Percentiles rank a stretch among this genome's conserved stretches.
phyloP scores from a whole-genome alignment of 2,329 filamentous ascomycete species.

The Scedosporium minutisporum region DNA sequence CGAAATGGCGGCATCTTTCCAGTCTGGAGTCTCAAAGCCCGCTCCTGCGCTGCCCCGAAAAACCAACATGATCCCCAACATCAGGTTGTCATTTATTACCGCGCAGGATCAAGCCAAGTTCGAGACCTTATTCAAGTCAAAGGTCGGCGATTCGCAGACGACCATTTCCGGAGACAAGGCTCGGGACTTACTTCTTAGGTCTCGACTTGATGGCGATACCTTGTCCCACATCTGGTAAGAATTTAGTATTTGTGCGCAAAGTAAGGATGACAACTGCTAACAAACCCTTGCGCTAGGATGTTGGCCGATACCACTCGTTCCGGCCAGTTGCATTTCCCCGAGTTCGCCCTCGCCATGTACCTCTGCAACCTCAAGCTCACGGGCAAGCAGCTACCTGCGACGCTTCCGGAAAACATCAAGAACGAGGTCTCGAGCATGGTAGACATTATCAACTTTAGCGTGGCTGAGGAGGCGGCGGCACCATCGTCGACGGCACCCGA shows the following conservation, averaged over 20 bases:
- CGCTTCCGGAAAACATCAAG: conserved; percentile 73
- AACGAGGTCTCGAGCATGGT: conserved; percentile 99
- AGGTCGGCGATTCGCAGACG: conserved; percentile 71
- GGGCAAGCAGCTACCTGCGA: conserved; percentile 67
- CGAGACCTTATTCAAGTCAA: conserved; percentile 94
- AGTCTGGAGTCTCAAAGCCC: conserved; percentile 37
- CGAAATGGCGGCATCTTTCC: conserved; percentile 59
- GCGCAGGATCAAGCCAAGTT: conserved; percentile 93
- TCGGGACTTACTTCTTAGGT: conserved; percentile 77
- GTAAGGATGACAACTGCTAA: conserved; percentile 10
- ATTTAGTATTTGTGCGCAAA: neutral
- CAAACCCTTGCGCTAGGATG: conserved; percentile 46
- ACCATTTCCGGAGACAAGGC: conserved; percentile 91
- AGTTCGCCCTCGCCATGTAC: conserved; percentile 97
- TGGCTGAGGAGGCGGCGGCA: conserved; percentile 60
- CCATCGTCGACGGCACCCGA: conserved; percentile 57
- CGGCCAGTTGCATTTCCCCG: conserved; percentile 90
- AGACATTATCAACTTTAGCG: conserved; percentile 93
- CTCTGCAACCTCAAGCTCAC: conserved; percentile 90
- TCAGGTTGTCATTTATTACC: conserved; percentile 91
- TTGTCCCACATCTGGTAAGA: conserved; percentile 84
- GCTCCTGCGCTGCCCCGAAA: conserved; percentile 38
- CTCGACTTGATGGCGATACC: conserved; percentile 76
- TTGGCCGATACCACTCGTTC: conserved; percentile 93
- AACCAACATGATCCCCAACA: conserved; percentile 78